Base-by-base conservation (phyloP, 2,329 filamentous ascomycete genomes). In the Lasiodiplodia sp. region DNA sequence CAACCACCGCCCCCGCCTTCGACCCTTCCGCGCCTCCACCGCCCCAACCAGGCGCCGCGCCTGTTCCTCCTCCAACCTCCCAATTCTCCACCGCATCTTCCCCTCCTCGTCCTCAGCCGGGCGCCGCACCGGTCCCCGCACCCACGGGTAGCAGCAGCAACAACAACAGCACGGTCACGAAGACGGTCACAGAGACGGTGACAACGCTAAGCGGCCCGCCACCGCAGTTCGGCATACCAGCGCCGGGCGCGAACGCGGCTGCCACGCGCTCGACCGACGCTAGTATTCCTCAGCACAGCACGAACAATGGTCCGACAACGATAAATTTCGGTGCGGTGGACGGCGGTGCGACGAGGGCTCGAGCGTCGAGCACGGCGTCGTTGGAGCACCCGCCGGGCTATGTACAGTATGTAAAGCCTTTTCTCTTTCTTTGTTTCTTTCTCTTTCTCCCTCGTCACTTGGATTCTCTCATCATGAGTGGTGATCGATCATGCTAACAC, bases 361-460 rank as follows among this genome's bases (percentile, higher is more conserved):
- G 73, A 69, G 28, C 71, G 70, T 31, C 31, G 53, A 57, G n/a
- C 25, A 56, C 70, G 38, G 71, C 40, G 71, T 28, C 68, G 69
- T 71, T 81, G 47, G 78, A 81, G 69, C 81, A 84, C 70, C 84
- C 84, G 25, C 80, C 83, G 0, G 82, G 83, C 14, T 86, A 86
- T 73, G 74, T 79, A 66, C 84, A 86, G 70, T 47, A 21, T 21
- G 44, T 47, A n/a, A 3, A 21, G 14, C 31, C 3, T 10, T 40
- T 12, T 40, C 38, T 21, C 44, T 11, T 21, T 47, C n/a, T 47
- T 11, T n/a, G 21, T 8, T 16, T 11, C 44, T 11, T 10, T 3
- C 44, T 21, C n/a, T 3, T 47, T 21, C 10, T 11, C 16, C 14
- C 40, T n/a, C 40, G 5, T n/a, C 2, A 8, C 0, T 16, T 1